Evolutionary conservation across 202 grass and related monocot genomes (phyloP).

Genomic region (Eragrostis tef): DNA sequence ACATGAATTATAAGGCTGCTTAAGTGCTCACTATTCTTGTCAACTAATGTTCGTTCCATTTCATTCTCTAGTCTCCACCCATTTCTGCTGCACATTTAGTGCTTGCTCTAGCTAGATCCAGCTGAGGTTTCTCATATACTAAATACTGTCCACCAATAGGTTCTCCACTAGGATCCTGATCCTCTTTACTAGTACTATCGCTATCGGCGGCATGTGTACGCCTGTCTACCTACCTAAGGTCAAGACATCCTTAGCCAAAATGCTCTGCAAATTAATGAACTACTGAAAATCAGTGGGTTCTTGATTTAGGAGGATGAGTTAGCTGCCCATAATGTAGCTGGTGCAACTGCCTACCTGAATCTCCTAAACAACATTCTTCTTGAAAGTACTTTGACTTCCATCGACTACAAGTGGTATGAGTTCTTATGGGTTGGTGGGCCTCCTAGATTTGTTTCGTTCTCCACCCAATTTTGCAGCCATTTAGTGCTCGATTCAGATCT

Average conservation of each 20-base stretch:
- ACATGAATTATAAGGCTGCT: neutral
- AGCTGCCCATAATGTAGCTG: neutral
- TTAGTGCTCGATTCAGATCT: neutral
- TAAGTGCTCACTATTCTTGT: neutral
- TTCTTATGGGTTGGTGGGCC: neutral
- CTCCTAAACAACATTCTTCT: neutral
- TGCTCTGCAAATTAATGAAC: neutral
- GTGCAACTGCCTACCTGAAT: neutral
- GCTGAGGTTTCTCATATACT: neutral
- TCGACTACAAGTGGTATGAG: neutral
- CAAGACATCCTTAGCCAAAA: neutral
- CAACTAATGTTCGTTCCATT: neutral
- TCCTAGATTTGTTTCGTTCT: neutral
- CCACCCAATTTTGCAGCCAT: constrained; percentile 7
- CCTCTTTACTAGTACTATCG: too few relatives aligned
- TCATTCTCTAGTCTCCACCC: too few relatives aligned
- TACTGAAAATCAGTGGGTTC: neutral
- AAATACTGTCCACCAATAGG: too few relatives aligned
- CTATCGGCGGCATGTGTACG: neutral
- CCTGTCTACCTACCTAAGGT: neutral
- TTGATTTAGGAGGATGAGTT: neutral
- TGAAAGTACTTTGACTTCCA: neutral
- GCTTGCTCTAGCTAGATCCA: neutral
- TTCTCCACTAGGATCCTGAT: too few relatives aligned
- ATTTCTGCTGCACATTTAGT: constrained; percentile 39